Evolutionary conservation across 2,329 filamentous ascomycete species (phyloP).

Genomic region (Diaporthe ilicicola): DNA sequence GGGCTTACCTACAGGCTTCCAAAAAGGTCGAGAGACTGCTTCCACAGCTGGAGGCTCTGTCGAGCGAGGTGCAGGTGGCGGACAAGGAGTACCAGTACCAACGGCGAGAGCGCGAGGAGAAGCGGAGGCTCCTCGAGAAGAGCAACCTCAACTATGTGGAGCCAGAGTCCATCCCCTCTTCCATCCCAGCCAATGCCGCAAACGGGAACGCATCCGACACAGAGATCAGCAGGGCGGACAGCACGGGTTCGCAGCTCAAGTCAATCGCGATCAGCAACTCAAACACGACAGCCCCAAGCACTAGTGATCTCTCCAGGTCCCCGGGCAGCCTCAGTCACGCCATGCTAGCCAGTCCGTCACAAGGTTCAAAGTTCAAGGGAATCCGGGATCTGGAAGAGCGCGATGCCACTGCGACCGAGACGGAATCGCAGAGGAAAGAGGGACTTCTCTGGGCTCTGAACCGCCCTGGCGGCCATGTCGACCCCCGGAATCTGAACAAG

Average conservation of each 20-base stretch:
- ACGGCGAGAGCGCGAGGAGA: constrained; percentile 93
- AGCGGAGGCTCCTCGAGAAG: constrained; percentile 88
- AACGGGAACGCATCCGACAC: constrained; percentile 68
- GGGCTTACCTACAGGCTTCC: constrained; percentile 80
- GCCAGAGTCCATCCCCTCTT: constrained; percentile 61
- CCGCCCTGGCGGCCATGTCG: constrained; percentile 90
- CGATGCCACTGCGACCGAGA: constrained; percentile 62
- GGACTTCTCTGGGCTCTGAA: constrained; percentile 95
- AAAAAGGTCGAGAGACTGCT: constrained; percentile 88
- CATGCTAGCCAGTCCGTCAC: constrained; percentile 58
- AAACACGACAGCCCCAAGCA: constrained; percentile 41
- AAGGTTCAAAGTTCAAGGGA: constrained; percentile 79
- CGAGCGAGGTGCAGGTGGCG: constrained; percentile 87
- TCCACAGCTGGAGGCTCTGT: constrained; percentile 89
- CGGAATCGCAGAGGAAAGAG: constrained; percentile 80
- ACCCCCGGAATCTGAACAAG: constrained; percentile 94
- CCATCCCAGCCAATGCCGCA: constrained; percentile 37
- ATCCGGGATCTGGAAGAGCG: constrained; percentile 92
- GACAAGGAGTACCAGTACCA: constrained; percentile 98
- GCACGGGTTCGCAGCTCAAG: constrained; percentile 74
- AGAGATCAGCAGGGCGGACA: constrained; percentile 77
- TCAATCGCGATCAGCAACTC: constrained; percentile 57
- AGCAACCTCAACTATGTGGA: constrained; percentile 79
- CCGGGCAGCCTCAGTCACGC: constrained; percentile 61
- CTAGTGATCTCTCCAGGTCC: constrained; percentile 62